Evolutionary conservation across 257 asterid species (phyloP), one percentile per base, ranked within the genome.

Genomic region (Ilex asprella): DNA sequence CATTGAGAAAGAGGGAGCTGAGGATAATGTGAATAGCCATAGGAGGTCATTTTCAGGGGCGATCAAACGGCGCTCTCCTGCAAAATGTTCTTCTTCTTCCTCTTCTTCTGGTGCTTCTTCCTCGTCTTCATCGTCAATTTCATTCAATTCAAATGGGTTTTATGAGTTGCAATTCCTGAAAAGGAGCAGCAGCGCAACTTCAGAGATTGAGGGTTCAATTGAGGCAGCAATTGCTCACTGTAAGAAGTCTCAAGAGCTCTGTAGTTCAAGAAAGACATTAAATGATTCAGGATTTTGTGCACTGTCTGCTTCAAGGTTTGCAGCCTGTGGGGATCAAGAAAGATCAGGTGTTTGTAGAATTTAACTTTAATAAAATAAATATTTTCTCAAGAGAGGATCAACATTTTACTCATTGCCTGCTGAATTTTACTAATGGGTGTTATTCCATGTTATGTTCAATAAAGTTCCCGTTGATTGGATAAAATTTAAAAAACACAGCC

Each of bases 221-320:
- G 82, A 91, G 59, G 96, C 87, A 2, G 98, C 98, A 32, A 91
- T 91, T 70, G 96, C 88, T 55, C 90, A 91, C 60, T 91, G 98
- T 82, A 88, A 86, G 76, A 82, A 75, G 50, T 86, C 96, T 66
- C 84, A 83, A 31, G 76, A 74, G 65, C 53, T 15, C 58, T 50
- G 60, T 56, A 51, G 68, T 60, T 61, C 75, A 62, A 79, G 67
- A 69, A 75, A 64, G 59, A 52, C 64, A 58, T n/a, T 64, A 10
- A 43, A 2, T 59, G 79, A 73, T 56, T 58, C 62, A 29, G 74
- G 76, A 53, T 7, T 44, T 56, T 60, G 65, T 46, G 55, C 77
- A 54, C 12, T 66, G 60, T 67, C 78, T 35, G 31, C 54, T 56
- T 70, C 80, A 65, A 67, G 65, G 63, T 73, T 79, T 58, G 39